A percentile compares a stretch with the other conserved stretches of the same genome.
phyloP scores from a whole-genome alignment of 768 basidiomycete genomes.

The Tephrocybe rancida region DNA sequence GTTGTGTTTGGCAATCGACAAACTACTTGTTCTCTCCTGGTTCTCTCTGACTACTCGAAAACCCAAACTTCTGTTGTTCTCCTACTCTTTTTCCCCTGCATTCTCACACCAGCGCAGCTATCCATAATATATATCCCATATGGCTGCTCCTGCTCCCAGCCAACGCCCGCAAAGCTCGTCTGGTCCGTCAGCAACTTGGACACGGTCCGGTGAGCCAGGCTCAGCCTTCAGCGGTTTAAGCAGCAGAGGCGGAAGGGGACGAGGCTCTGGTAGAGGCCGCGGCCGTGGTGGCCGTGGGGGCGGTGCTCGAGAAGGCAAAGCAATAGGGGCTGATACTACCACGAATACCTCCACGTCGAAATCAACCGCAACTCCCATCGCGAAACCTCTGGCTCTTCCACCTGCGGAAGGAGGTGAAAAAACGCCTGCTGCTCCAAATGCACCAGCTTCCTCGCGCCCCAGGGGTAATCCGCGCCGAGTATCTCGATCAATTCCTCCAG shows the following conservation, averaged over 20 bases:
- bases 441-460: slow-evolving; percentile 22
- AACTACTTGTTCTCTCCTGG: no score
- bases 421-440: slow-evolving; percentile 19
- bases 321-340: slow-evolving; percentile 20
- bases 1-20: slow-evolving; percentile 34
- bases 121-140: slow-evolving; percentile 18
- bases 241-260: slow-evolving; percentile 36
- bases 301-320: slow-evolving; percentile 22
- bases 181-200: slow-evolving; percentile 41
- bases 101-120: background rate
- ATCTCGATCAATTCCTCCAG: slow-evolving; percentile 32
- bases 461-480: slow-evolving; percentile 36
- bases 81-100: background rate
- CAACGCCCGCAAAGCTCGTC: slow-evolving; percentile 26
- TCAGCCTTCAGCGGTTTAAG: slow-evolving; percentile 48
- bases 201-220: slow-evolving; percentile 45
- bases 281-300: slow-evolving; percentile 33
- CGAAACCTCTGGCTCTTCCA: slow-evolving; percentile 19
- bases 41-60: background rate
- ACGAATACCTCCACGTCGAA: slow-evolving; percentile 18
- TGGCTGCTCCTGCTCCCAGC: slow-evolving; percentile 45
- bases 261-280: slow-evolving; percentile 37
- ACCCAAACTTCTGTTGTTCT: background rate
- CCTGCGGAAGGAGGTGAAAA: slow-evolving; percentile 22
- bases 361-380: slow-evolving; percentile 16